Base-by-base conservation (phyloP, 768 basidiomycete species). In the Auriculariales sp. region DNA sequence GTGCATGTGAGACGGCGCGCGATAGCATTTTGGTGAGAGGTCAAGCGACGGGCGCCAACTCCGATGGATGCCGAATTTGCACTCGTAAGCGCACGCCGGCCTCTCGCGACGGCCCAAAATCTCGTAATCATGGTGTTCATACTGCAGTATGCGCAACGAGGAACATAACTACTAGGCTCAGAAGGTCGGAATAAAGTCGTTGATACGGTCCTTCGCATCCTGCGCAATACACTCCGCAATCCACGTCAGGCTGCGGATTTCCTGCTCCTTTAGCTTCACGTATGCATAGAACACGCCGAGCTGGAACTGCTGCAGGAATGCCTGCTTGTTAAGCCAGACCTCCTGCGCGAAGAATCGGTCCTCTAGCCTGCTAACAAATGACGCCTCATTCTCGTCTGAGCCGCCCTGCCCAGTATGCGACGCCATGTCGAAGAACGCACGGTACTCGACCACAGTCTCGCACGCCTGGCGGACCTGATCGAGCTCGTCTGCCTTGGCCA, bases 201-300 rank as follows among this genome's bases (percentile, higher is more conserved):
- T 81, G 68, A 98, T 91, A 68, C 94, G 79, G 60, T 95, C 89
- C 66, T 83, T 81, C 36, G 92, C 91, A 68, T 94, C 83, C 71
- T 97, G 94, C 7, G 92, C 92, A 57, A 98, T 95, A 66, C 94
- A 97, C 69, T 98, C 94, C 49, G 91, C 90, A 66, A 95, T 92
- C 89, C 88, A 91, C 27, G 84, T 88, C 57, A 92, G 58, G 58
- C 85, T 89, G 54, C 87, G 72, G 53, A 90, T 84, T 68, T 92
- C 88, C 69, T 89, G 84, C 66, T 91, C 88, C 71, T 87, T 89
- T 66, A 90, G 67, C 67, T 88, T 89, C 65, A 95, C 75, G 62
- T 93, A 97, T 61, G 81, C 81, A 62, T 88, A 92, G 62, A 91
- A 97, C 30, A 94, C 80, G 33, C 84, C 88, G 59, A 84, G 82